These are phyloP conservation scores for Pythium chondricola DNA, from an alignment of 352 stramenopile genomes.

Conservation along the genomic window DNA sequence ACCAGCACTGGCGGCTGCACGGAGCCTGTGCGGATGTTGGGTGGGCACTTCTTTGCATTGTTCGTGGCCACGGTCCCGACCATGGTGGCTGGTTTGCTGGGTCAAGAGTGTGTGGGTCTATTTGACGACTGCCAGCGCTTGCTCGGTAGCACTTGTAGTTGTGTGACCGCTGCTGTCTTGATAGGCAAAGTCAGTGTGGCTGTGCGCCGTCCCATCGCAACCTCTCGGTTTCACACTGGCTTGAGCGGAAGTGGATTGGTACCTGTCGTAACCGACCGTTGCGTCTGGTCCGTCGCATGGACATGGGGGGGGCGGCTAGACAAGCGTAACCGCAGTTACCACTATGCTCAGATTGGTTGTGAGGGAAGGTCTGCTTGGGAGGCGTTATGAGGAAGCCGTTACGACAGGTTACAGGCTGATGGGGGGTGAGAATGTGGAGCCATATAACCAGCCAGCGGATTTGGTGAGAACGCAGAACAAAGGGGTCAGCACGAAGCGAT, in stretches of 20 bases:
- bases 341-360: too few species aligned
- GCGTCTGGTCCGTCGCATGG: conserved; percentile 13
- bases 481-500: too few species aligned
- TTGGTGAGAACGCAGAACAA: too few species aligned
- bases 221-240: neutral
- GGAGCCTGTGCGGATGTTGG: conserved; percentile 20
- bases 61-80: conserved; percentile 2
- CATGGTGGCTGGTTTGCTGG: neutral
- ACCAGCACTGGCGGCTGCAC: conserved; percentile 24
- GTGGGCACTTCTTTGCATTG: conserved; percentile 21
- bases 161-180: neutral
- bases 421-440: too few species aligned
- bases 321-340: too few species aligned
- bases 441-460: too few species aligned
- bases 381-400: neutral
- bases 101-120: conserved; percentile 3
- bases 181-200: neutral
- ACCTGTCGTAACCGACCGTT: conserved; percentile 14
- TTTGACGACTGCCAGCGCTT: neutral
- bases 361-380: too few species aligned
- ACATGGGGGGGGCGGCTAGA: too few species aligned
- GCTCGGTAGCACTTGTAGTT: neutral
- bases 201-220: neutral
- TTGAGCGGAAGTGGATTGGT: neutral
- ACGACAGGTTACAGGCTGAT: too few species aligned